Conservation (phyloP, 345 rosid genomes). For the Crucihimalaya himalaica region DNA sequence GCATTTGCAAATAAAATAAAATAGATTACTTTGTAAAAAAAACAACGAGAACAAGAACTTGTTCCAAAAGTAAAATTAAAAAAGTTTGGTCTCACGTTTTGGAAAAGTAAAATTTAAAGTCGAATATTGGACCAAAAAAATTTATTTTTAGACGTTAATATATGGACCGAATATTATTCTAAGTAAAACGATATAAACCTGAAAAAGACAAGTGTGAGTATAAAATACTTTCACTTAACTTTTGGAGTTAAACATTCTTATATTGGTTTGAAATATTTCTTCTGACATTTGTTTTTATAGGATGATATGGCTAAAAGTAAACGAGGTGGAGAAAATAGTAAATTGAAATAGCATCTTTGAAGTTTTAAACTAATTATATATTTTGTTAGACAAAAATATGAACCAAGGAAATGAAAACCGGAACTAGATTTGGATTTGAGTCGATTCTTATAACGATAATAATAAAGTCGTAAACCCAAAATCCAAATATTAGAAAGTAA, state of each 20-base stretch:
- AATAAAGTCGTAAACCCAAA: not conserved
- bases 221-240: not conserved
- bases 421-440: not conserved
- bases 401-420: not conserved
- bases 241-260: not conserved
- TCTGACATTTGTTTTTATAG: not conserved
- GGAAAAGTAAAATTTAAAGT: conserved; percentile 4
- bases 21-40: conserved; percentile 14
- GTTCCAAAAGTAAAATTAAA: conserved; percentile 29
- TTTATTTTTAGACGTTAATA: not conserved
- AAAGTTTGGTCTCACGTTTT: conserved; percentile 15
- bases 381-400: not conserved
- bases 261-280: not conserved
- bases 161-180: not conserved
- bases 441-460: not conserved
- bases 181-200: not conserved
- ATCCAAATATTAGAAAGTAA: conserved; percentile 8
- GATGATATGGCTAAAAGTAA: not conserved
- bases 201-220: not conserved
- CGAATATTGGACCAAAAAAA: conserved; percentile 18
- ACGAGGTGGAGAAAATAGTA: not conserved
- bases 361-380: not conserved
- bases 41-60: conserved; percentile 33
- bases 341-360: not conserved
- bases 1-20: not conserved